Percentiles rank a stretch among this genome's conserved stretches.
Conservation (phyloP, 2,329 filamentous ascomycete genomes). For the Colletotrichum euphorbiae region DNA sequence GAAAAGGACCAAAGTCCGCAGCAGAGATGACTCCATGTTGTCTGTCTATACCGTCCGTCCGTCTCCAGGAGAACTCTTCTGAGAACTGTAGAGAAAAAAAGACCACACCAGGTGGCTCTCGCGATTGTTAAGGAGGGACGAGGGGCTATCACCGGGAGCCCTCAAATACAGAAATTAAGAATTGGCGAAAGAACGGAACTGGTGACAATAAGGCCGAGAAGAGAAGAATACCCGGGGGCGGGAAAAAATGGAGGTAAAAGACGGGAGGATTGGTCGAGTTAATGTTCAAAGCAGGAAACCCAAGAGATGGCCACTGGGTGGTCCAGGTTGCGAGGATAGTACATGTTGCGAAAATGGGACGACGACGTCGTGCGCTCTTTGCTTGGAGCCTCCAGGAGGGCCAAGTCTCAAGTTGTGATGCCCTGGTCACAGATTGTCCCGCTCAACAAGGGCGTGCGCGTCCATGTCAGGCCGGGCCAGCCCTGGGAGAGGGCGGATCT, state of each 20-base stretch:
- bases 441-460: constrained; percentile 33
- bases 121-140: constrained; percentile 23
- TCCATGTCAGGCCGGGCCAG: constrained; percentile 33
- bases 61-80: constrained; percentile 27
- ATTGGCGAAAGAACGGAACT: constrained; percentile 26
- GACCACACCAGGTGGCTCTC: constrained; percentile 38
- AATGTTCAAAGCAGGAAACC: constrained; percentile 37
- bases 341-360: constrained; percentile 40
- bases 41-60: constrained; percentile 27
- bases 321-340: constrained; percentile 29
- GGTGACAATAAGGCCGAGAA: constrained; percentile 27
- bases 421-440: constrained; percentile 38
- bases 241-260: background rate
- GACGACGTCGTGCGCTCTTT: constrained; percentile 36
- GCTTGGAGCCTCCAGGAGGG: constrained; percentile 37
- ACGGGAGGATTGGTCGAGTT: constrained; percentile 16
- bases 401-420: constrained; percentile 39
- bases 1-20: constrained; percentile 35
- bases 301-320: constrained; percentile 13
- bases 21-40: constrained; percentile 33
- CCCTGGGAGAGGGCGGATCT: constrained; percentile 16
- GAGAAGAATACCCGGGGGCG: constrained; percentile 17
- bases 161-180: constrained; percentile 25
- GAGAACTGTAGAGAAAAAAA: background rate
- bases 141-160: constrained; percentile 38